A percentile compares a stretch with the other conserved stretches of the same genome.
Conservation (phyloP, 352 stramenopile species). For the Plasmopara halstedii region DNA sequence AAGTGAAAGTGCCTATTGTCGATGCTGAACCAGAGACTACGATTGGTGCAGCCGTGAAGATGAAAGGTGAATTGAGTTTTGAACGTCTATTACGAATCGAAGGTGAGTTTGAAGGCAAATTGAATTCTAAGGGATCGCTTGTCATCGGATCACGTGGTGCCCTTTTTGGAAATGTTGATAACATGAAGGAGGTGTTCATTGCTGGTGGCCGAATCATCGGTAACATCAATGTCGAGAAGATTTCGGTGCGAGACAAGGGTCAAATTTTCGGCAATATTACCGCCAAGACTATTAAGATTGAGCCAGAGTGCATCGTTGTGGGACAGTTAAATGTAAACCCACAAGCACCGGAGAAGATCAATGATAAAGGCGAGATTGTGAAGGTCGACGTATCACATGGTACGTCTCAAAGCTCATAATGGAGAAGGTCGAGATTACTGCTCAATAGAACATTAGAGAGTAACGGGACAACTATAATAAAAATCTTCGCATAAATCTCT, state of each 20-base stretch:
- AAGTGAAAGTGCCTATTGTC: constrained; percentile 56
- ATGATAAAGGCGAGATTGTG: constrained; percentile 73
- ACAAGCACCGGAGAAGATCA: constrained; percentile 75
- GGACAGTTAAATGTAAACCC: constrained; percentile 83
- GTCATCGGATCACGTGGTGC: constrained; percentile 78
- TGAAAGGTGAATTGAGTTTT: constrained; percentile 88
- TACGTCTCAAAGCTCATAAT: constrained; percentile 10
- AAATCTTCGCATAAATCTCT: no score
- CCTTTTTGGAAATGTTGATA: constrained; percentile 73
- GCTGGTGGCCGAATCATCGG: constrained; percentile 81
- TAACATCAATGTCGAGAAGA: constrained; percentile 79
- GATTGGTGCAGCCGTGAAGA: constrained; percentile 75
- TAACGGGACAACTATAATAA: no score
- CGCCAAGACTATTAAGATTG: constrained; percentile 84
- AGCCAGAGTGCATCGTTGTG: constrained; percentile 82
- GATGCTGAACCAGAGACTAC: constrained; percentile 76
- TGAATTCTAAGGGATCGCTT: constrained; percentile 85
- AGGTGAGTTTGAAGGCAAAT: constrained; percentile 84
- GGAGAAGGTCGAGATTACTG: no score
- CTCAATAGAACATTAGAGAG: no score
- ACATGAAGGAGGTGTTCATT: constrained; percentile 85
- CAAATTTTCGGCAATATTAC: constrained; percentile 87
- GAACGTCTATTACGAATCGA: constrained; percentile 85
- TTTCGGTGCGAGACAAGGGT: constrained; percentile 80
- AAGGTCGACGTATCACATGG: constrained; percentile 32